These are phyloP conservation scores for Verticillium tricorpus DNA, from an alignment of 2,329 filamentous ascomycete species.

Conservation along the genomic window DNA sequence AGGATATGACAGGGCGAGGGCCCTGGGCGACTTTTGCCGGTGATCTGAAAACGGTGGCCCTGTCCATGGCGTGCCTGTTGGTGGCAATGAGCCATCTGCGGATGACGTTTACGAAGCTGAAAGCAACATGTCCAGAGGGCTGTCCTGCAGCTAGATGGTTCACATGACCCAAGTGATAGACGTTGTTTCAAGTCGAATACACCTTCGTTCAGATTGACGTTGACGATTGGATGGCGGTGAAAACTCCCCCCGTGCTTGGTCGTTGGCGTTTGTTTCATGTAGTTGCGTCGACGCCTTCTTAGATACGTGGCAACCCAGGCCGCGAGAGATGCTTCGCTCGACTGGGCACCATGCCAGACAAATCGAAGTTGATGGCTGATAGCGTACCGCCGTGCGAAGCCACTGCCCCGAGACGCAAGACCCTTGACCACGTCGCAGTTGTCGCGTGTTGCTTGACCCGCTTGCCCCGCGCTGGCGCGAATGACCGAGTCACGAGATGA, in stretches of 20 bases:
- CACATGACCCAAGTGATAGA: not conserved
- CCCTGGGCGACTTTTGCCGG: not conserved
- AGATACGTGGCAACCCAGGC: not conserved
- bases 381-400: not conserved
- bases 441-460: not conserved
- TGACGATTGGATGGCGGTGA: not conserved
- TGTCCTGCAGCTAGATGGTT: not conserved
- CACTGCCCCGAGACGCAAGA: not conserved
- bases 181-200: not conserved
- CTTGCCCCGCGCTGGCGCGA: not conserved
- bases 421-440: not conserved
- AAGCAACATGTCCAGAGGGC: not conserved
- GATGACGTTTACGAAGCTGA: not conserved
- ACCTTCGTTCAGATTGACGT: not conserved
- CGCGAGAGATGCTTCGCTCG: not conserved
- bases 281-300: not conserved
- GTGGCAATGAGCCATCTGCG: not conserved
- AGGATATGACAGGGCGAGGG: not conserved
- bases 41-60: not conserved
- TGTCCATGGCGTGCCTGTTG: not conserved
- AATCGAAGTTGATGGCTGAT: not conserved
- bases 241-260: too few relatives aligned
- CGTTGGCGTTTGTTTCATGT: not conserved
- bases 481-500: not conserved
- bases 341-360: not conserved